phyloP scores from a whole-genome alignment of 495 filamentous ascomycete species.

The Pyrenula massariospora region DNA sequence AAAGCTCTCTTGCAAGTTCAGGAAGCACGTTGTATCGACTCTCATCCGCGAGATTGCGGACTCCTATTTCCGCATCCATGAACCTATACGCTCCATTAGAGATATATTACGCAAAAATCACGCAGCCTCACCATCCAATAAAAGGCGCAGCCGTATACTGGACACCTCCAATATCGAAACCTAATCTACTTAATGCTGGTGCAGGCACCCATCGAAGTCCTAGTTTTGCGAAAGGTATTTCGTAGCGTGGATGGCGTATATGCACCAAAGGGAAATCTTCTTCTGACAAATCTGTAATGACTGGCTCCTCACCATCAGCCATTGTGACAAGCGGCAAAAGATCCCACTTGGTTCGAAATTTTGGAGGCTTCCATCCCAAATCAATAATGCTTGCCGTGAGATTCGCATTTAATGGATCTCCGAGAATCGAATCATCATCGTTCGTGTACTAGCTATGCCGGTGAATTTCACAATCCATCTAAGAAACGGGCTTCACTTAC shows the following conservation, averaged over 20 bases:
- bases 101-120: background rate
- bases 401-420: slow-evolving; percentile 11
- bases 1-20: slow-evolving; percentile 6
- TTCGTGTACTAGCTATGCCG: slow-evolving; percentile 1
- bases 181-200: slow-evolving; percentile 13
- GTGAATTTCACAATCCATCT: background rate
- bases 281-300: slow-evolving; percentile 9
- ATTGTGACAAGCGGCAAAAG: slow-evolving; percentile 17
- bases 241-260: slow-evolving; percentile 14
- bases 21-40: slow-evolving; percentile 14
- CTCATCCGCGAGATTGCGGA: slow-evolving; percentile 11
- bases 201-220: slow-evolving; percentile 13
- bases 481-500: slow-evolving; percentile 4
- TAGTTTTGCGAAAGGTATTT: slow-evolving; percentile 8
- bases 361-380: slow-evolving; percentile 14
- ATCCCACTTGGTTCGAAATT: slow-evolving; percentile 12
- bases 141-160: slow-evolving; percentile 20
- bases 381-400: slow-evolving; percentile 13
- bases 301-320: slow-evolving; percentile 13
- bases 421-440: slow-evolving; percentile 10
- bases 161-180: slow-evolving; percentile 18
- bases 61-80: slow-evolving; percentile 16
- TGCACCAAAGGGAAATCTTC: slow-evolving; percentile 6
- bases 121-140: slow-evolving; percentile 19
- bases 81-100: slow-evolving; percentile 6